Evolutionary conservation across 2,329 filamentous ascomycete genomes (phyloP), one percentile per base, ranked within the genome.

Genomic region (Colletotrichum cordylinicola): DNA sequence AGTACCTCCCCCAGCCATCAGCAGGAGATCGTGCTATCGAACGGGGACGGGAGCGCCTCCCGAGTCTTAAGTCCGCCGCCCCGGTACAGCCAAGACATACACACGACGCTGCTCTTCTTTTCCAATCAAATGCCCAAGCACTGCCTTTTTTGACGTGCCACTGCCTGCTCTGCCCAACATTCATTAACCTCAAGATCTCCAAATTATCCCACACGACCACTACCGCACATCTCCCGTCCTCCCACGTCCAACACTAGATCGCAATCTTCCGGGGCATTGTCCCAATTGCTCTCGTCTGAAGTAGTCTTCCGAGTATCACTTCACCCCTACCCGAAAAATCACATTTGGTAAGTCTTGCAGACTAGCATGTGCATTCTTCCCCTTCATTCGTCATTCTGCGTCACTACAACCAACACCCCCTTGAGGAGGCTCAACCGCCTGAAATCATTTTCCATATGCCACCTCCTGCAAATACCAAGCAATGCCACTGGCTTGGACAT

Each of bases 51-150:
- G 48, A 37, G 65, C 61, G 39, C 69, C 69, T 70, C 31, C 27
- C 67, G 33, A 61, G 18, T 43, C 70, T 69, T 75, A 73, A 75
- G 74, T 61, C 74, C 74, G 74, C 24, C 24, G 52, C 27, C 62
- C 39, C 73, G 69, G 64, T 29, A 29, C 66, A 73, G 58, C 27
- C n/a, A 64, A 21, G 56, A 61, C 60, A 35, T 35, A 48, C 60
- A 35, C 43, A 48, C 58, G 64, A 39, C 35, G 16, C 15, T 72
- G 27, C 48, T 68, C 55, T 72, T 56, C 43, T 55, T 62, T 62
- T 62, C 62, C 72, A 18, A 48, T 48, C n/a, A 43, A 62, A 31
- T 64, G 35, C n/a, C 74, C 74, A 74, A 58, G 64, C 74, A 76
- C 64, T 48, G 43, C 70, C 74, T 64, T 52, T 56, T 56, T 60